phyloP scores from a whole-genome alignment of 73 alveolate genomes.

The Paramecium sexaurelia region DNA sequence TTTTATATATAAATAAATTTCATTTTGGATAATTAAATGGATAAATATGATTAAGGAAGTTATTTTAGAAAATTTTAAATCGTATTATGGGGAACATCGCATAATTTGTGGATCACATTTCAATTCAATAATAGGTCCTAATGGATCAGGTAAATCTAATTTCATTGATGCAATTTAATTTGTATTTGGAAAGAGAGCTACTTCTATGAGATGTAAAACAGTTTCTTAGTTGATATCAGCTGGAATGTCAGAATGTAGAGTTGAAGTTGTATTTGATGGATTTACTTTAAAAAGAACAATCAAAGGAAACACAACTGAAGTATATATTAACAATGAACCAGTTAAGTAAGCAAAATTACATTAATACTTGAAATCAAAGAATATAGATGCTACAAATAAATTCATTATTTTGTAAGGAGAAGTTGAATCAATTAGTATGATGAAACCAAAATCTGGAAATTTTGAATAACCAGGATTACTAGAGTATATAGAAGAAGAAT shows the following conservation, averaged over 20 bases:
- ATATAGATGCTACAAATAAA: constrained; percentile 90
- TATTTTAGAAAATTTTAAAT: constrained; percentile 21
- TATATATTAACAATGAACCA: constrained; percentile 77
- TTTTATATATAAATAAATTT: neutral
- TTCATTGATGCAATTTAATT: constrained; percentile 84
- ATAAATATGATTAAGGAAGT: constrained; percentile 36
- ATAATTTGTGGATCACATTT: constrained; percentile 55
- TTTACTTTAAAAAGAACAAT: constrained; percentile 84
- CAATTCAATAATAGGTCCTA: constrained; percentile 87
- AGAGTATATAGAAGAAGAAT: constrained; percentile 89
- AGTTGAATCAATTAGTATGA: constrained; percentile 91
- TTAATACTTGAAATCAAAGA: constrained; percentile 78
- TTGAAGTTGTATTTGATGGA: constrained; percentile 76
- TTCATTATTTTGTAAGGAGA: constrained; percentile 95
- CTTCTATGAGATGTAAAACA: constrained; percentile 79
- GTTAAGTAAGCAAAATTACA: constrained; percentile 80
- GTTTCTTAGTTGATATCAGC: constrained; percentile 76
- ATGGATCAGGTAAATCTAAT: constrained; percentile 92
- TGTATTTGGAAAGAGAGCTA: constrained; percentile 90
- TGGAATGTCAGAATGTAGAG: constrained; percentile 52
- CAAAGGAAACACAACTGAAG: constrained; percentile 70
- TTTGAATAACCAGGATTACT: constrained; percentile 88
- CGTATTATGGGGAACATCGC: constrained; percentile 39
- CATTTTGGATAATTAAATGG: neutral
- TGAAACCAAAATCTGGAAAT: constrained; percentile 89